A percentile compares a stretch with the other conserved stretches of the same genome.
Conservation (phyloP, 768 basidiomycete genomes). For the Mycena vitilis region DNA sequence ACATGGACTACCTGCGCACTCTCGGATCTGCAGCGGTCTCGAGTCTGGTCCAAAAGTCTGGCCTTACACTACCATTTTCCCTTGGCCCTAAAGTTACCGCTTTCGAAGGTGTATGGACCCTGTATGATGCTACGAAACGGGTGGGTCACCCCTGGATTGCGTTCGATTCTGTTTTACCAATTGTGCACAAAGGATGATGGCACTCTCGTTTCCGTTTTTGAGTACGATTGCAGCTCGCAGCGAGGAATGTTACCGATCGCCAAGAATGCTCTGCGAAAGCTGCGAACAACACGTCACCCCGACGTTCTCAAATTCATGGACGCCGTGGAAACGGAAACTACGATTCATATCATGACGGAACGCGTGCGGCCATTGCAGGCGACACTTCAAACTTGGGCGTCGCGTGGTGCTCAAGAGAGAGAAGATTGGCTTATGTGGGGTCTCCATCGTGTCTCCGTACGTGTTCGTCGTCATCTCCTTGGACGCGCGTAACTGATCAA, state of each 20-base stretch:
- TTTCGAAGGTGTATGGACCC: constrained; percentile 81
- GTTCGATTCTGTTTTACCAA: constrained; percentile 18
- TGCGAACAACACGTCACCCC: constrained; percentile 93
- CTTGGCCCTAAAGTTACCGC: constrained; percentile 79
- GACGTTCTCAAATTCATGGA: constrained; percentile 97
- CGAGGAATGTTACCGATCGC: constrained; percentile 80
- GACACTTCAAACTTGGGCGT: constrained; percentile 71
- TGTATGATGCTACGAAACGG: constrained; percentile 91
- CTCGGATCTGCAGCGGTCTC: constrained; percentile 90
- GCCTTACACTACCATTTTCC: constrained; percentile 88
- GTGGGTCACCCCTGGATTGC: constrained; percentile 52
- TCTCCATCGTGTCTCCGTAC: constrained; percentile 86
- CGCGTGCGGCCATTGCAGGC: constrained; percentile 81
- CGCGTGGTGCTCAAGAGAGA: constrained; percentile 69
- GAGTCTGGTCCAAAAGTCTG: constrained; percentile 92
- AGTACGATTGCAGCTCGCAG: constrained; percentile 79
- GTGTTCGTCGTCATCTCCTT: constrained; percentile 43
- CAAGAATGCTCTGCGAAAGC: constrained; percentile 89
- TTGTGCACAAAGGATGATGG: constrained; percentile 81
- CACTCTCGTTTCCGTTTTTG: constrained; percentile 88
- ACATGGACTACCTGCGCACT: constrained; percentile 86
- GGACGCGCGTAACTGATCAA: constrained; percentile 25
- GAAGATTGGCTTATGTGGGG: constrained; percentile 97
- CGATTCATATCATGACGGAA: constrained; percentile 95
- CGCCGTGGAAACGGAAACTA: constrained; percentile 87